These are phyloP conservation scores for Candida boidinii DNA, from an alignment of 805 yeast species.

Conservation along the genomic window DNA sequence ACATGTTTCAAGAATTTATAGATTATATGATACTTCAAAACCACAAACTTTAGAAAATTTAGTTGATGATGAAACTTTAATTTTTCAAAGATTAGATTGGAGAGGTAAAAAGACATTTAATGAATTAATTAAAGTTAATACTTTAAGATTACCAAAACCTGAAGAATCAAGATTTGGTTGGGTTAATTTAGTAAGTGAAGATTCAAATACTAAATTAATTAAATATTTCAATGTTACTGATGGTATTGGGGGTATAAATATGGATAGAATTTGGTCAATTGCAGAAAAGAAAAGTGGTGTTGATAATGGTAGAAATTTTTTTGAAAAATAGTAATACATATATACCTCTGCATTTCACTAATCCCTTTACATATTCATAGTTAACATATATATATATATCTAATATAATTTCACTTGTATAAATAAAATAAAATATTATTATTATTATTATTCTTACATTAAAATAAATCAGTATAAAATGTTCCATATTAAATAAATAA, in stretches of 20 bases:
- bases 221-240: constrained; percentile 53
- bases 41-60: constrained; percentile 61
- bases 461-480: too few species aligned
- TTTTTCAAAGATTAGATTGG: constrained; percentile 58
- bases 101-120: constrained; percentile 63
- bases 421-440: too few species aligned
- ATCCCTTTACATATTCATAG: not conserved
- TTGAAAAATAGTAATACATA: constrained; percentile 6
- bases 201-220: constrained; percentile 24
- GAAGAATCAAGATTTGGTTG: constrained; percentile 35
- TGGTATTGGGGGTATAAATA: constrained; percentile 70
- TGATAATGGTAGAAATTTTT: constrained; percentile 52
- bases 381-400: not conserved
- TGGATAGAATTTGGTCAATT: constrained; percentile 85
- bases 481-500: too few species aligned
- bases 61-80: constrained; percentile 50
- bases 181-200: constrained; percentile 37
- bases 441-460: too few species aligned
- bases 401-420: too few species aligned
- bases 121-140: constrained; percentile 44
- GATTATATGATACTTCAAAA: constrained; percentile 55
- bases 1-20: constrained; percentile 62
- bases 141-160: constrained; percentile 29
- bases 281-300: constrained; percentile 60
- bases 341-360: not conserved